A percentile compares a stretch with the other conserved stretches of the same genome.
Evolutionary conservation across 768 basidiomycete species (phyloP).

Genomic region (Tephrocybe sp.): DNA sequence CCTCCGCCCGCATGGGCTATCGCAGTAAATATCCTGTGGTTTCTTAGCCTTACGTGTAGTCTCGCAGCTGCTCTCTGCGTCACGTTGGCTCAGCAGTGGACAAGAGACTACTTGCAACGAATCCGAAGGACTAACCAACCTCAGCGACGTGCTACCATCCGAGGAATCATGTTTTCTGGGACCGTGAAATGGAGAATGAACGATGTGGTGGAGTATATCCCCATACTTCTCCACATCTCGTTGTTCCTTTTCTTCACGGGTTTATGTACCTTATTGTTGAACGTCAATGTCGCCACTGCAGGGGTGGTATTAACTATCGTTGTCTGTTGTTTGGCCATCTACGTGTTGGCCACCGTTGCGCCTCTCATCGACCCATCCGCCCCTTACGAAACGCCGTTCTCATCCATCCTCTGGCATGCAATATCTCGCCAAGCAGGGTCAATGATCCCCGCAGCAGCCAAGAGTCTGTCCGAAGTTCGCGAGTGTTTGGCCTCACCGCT

Average conservation of each 20-base stretch:
- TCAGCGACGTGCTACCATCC: background rate
- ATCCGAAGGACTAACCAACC: background rate
- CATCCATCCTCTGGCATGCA: background rate
- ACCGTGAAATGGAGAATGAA: background rate
- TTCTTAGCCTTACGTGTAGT: constrained; percentile 25
- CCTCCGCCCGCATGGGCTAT: constrained; percentile 17
- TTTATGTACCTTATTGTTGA: no score
- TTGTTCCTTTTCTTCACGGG: constrained; percentile 9
- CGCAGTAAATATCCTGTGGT: constrained; percentile 28
- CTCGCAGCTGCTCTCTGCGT: constrained; percentile 23
- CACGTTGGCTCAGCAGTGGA: constrained; percentile 15
- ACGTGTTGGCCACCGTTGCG: background rate
- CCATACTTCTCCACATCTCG: constrained; percentile 2
- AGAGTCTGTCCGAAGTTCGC: background rate
- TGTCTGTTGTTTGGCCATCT: background rate
- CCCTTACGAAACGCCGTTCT: constrained; percentile 6
- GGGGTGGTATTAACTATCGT: background rate
- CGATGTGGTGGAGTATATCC: background rate
- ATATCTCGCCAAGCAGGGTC: background rate
- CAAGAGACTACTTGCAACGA: background rate
- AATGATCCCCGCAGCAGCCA: background rate
- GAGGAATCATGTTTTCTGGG: constrained; percentile 1
- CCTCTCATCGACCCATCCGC: constrained; percentile 2
- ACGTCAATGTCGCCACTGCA: background rate
- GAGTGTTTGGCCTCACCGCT: background rate